Evolutionary conservation across 805 yeast species (phyloP), one percentile per base, ranked within the genome.

Genomic region (Starmerella potacharoeniae): DNA sequence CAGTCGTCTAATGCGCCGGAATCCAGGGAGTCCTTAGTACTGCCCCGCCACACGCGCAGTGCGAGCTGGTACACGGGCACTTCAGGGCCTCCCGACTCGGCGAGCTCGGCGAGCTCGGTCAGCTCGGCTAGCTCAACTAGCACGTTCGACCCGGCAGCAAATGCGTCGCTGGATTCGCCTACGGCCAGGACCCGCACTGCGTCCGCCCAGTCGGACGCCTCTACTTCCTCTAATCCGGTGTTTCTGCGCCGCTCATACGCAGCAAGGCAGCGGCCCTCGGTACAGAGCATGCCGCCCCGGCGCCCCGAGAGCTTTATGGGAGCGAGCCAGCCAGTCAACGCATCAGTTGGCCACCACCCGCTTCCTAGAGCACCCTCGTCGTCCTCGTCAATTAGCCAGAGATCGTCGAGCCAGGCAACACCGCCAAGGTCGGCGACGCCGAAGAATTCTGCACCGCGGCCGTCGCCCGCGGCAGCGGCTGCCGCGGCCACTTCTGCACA

Each of bases 31-130:
- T 16, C 40, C 16, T 31, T 17, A 4, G 6, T 22, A 1, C 28
- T 22, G 31, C 14, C 30, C 5, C 39, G 39, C 5, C 49, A 46
- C 13, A 13, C 40, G 3, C 49, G 49, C 31, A 34, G 40, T 16
- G 37, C 37, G 28, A 46, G 49, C 17, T 46, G 49, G 49, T 46
- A 46, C 49, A 33, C 49, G 4, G 49, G 40, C n/a, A 7, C 39
- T 5, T 11, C 49, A 9, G 10, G 22, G 5, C n/a, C 36, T 11
- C 13, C 48, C 28, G 28, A n/a, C 14, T 41, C 29, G 14, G 6
- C 29, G 10, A 28, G n/a, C 6, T 17, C 45, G 10, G 45, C 14
- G 22, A 22, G 22, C 14, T 41, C 29, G 14, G 2, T 9, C 7
- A 28, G n/a, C 6, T 17, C 45, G 10, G 45, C 14, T 22, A 22